Conservation (phyloP, 2,329 filamentous ascomycete genomes). For the Ramularia collo-cygni region DNA sequence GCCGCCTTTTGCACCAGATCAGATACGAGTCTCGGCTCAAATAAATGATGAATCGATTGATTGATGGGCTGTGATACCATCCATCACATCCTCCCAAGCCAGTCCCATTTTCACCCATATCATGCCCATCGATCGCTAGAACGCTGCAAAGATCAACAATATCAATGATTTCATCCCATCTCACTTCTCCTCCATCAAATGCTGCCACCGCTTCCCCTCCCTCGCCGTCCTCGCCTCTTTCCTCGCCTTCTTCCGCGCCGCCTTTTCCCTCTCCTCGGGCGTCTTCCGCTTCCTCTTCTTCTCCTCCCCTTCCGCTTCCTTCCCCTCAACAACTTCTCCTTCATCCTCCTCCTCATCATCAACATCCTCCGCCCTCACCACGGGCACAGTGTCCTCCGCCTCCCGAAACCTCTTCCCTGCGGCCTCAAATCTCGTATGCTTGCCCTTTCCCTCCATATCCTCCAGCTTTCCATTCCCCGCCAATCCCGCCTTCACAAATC, state of each 20-base stretch:
- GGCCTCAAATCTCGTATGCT: constrained; percentile 29
- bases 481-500: constrained; percentile 77
- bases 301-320: background rate
- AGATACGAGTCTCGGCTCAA: no score
- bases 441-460: constrained; percentile 26
- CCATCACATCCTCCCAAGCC: no score
- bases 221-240: constrained; percentile 4
- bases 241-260: constrained; percentile 4
- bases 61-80: no score
- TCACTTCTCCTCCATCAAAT: background rate
- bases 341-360: constrained; percentile 4
- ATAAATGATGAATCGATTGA: no score
- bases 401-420: constrained; percentile 27
- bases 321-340: constrained; percentile 2
- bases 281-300: constrained; percentile 5
- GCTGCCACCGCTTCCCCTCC: background rate
- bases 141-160: no score
- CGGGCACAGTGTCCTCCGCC: constrained; percentile 19
- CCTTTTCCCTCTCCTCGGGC: constrained; percentile 1
- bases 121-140: no score
- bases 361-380: constrained; percentile 12
- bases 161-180: no score
- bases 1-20: no score
- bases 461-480: constrained; percentile 41
- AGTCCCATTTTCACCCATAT: no score